Evolutionary conservation across 768 basidiomycete genomes (phyloP), one percentile per base, ranked within the genome.

Genomic region (Boletus reticuloceps): DNA sequence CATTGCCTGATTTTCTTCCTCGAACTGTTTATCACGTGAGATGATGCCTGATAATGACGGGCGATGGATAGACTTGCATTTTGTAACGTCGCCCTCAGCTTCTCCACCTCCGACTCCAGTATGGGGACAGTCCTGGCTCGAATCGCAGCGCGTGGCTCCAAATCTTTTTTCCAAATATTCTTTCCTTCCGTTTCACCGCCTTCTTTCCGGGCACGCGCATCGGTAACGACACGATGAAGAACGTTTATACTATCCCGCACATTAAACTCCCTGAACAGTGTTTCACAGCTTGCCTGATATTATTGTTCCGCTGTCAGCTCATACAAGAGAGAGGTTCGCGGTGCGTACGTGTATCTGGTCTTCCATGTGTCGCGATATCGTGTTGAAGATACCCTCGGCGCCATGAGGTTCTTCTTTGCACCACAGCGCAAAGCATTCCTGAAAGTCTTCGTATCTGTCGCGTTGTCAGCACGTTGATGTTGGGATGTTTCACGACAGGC

Each of bases 351-450:
- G 77, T 70, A 82, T 86, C 48, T 83, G 78, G 13, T 82, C 78
- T 60, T 91, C 88, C 63, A 90, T 86, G 51, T 88, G 87, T 58
- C 82, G 77, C 6, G 88, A 83, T 17, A 91, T 82, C 17, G 81
- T 82, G 52, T 84, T 84, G 64, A 79, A 86, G 1, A 82, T 82
- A 4, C 79, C 80, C 29, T 77, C 76, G 1, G 84, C 79, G 12
- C 83, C 80, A 49, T 85, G 82, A 55, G 80, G 82, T 56, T 85
- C 83, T 59, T 86, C 84, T 59, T 86, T 81, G 31, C 81, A 83
- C 66, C 83, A 87, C 29, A 82, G 67, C 7, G 84, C 76, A 61
- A 87, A 88, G 64, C 85, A 88, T 72, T 87, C 82, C 32, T 79
- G 75, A 59, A 79, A 79, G 60, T 79, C 78, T 56, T 80, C 79